phyloP scores from a whole-genome alignment of 176 grass and related monocot genomes.

The Microstegium vimineum region DNA sequence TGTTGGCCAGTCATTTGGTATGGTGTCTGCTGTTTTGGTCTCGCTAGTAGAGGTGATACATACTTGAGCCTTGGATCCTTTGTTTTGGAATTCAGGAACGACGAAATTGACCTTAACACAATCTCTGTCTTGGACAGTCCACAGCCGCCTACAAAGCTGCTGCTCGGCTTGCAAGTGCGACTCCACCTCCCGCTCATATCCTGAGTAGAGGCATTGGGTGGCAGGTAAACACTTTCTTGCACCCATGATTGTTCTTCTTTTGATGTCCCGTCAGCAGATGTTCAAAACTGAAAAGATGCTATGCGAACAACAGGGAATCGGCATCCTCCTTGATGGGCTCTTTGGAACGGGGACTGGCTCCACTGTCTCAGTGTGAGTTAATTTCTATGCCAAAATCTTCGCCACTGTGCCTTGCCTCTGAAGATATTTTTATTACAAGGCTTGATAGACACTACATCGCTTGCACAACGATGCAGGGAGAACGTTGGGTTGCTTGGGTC shows the following conservation, averaged over 20 bases:
- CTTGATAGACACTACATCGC: not conserved
- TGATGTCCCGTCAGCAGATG: not conserved
- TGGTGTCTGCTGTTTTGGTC: conserved; percentile 94
- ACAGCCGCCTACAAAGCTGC: conserved; percentile 90
- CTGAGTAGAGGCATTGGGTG: conserved; percentile 95
- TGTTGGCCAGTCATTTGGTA: conserved; percentile 92
- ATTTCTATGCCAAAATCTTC: not conserved
- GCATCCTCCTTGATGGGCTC: conserved; percentile 74
- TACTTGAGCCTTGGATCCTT: not conserved
- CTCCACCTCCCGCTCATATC: conserved; percentile 87
- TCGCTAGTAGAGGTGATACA: conserved; percentile 78
- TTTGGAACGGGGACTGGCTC: conserved; percentile 87
- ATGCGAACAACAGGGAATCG: conserved; percentile 64
- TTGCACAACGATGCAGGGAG: conserved; percentile 48
- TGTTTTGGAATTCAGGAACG: not conserved
- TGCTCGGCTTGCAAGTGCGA: conserved; percentile 84
- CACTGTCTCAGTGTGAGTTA: conserved; percentile 93
- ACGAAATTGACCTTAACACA: conserved; percentile 10
- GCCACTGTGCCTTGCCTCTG: not conserved
- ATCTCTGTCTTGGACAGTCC: conserved; percentile 44
- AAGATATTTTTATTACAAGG: not conserved
- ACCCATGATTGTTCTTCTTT: conserved; percentile 8
- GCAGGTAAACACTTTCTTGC: conserved; percentile 50
- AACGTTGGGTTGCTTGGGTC: conserved; percentile 90
- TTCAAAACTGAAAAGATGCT: conserved; percentile 11